These are phyloP conservation scores for Coniochaeta sp. DNA, from an alignment of 2,329 filamentous ascomycete genomes.

Conservation along the genomic window DNA sequence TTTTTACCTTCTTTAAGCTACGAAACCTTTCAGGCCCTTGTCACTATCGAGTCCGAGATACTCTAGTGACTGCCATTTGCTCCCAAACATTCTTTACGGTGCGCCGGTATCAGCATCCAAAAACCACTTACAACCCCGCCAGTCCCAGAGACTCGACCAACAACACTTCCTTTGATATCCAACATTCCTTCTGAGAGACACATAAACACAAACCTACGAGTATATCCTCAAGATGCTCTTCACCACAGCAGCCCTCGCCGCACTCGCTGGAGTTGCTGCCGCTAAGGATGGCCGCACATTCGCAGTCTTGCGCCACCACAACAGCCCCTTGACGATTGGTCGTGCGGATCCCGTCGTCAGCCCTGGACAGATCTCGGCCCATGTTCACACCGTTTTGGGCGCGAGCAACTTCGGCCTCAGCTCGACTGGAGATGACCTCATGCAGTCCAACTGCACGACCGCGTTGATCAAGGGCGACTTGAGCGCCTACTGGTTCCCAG, in stretches of 20 bases:
- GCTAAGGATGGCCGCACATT: constrained; percentile 44
- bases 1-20: constrained; percentile 10
- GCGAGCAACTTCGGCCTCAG: constrained; percentile 59
- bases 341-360: constrained; percentile 62
- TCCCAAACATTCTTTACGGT: constrained; percentile 4
- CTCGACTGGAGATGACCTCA: constrained; percentile 53
- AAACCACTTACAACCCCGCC: constrained; percentile 1
- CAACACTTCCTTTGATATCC: background rate
- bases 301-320: constrained; percentile 64
- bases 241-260: constrained; percentile 14
- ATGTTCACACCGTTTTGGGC: constrained; percentile 66
- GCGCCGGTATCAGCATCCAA: constrained; percentile 5
- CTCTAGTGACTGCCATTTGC: background rate
- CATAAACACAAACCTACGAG: background rate
- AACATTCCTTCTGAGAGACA: constrained; percentile 3
- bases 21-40: background rate
- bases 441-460: constrained; percentile 61
- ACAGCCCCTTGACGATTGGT: constrained; percentile 52
- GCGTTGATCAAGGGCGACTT: constrained; percentile 62
- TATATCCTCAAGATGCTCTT: constrained; percentile 12
- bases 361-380: constrained; percentile 50
- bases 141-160: constrained; percentile 8
- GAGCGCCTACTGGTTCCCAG: constrained; percentile 73
- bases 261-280: constrained; percentile 30
- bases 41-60: constrained; percentile 6